Evolutionary conservation across 2,329 filamentous ascomycete species (phyloP), one percentile per base, ranked within the genome.

Genomic region (Botrytis paeoniae): DNA sequence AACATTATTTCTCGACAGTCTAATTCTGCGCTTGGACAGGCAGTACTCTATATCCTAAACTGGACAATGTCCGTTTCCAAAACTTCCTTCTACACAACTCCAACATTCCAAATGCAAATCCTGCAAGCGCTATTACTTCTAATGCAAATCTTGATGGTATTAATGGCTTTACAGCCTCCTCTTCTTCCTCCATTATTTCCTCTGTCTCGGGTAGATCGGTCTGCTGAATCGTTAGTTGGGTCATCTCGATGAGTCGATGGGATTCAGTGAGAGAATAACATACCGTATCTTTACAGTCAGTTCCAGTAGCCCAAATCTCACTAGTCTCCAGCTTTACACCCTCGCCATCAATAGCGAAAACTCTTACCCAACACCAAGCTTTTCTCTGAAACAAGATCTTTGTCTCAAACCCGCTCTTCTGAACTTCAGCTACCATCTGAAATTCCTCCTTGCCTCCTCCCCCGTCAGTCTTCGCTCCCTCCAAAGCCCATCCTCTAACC

Each of bases 281-380:
- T 71, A 57, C 70, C 62, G 51, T 59, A 29, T 72, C 22, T 6
- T 59, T 10, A 29, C 62, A 72, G 10, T 57, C 29, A 10, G 39
- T 68, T 7, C 39, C 62, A 20, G 39, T 48, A 35, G 45, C 29
- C 35, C 6, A 41, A 10, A 25, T 25, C 22, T 37, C 51, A 45
- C 70, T 68, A 45, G 29, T 68, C 32, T 48, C n/a, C n/a, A 71
- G 32, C 5, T 25, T 39, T 16, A 37, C 61, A 18, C 39, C 70
- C 39, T 59, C 25, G 7, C 32, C 32, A 68, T n/a, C 62, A 8
- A 72, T 6, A 25, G 51, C 51, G 18, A 60, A 10, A 43, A 41
- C 37, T 14, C 29, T 59, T 8, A 68, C 39, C 37, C 48, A 72
- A 60, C 62, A 68, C 61, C 62, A 72, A 57, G 25, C 32, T 43